Evolutionary conservation across 2,329 filamentous ascomycete genomes (phyloP).

Genomic region (Leptographium galeiforme): DNA sequence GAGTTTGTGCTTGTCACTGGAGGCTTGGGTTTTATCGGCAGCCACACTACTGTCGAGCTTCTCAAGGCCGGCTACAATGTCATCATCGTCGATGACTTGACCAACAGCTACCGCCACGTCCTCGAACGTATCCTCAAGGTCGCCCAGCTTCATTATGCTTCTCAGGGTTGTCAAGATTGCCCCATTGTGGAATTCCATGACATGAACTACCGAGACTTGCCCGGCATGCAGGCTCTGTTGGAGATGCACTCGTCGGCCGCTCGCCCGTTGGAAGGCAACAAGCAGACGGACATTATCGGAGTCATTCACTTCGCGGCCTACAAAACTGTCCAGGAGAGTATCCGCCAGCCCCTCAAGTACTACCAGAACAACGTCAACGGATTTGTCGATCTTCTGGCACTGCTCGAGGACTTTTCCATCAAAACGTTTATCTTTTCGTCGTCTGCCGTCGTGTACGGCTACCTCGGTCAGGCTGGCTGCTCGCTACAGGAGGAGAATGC

Average conservation of each 20-base stretch:
- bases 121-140: constrained; percentile 17
- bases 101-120: constrained; percentile 27
- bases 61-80: constrained; percentile 15
- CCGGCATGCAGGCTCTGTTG: constrained; percentile 22
- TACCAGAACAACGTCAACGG: constrained; percentile 57
- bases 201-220: constrained; percentile 23
- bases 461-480: constrained; percentile 32
- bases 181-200: constrained; percentile 23
- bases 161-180: constrained; percentile 11
- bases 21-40: constrained; percentile 5
- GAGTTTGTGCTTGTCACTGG: constrained; percentile 3
- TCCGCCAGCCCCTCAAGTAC: constrained; percentile 45
- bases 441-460: constrained; percentile 54
- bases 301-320: constrained; percentile 60
- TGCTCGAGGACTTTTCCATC: constrained; percentile 45
- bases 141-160: constrained; percentile 15
- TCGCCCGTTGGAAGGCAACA: background rate
- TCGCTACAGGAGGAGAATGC: constrained; percentile 43
- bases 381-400: constrained; percentile 42
- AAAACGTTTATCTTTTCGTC: constrained; percentile 56
- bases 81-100: constrained; percentile 30
- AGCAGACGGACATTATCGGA: constrained; percentile 37
- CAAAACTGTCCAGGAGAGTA: constrained; percentile 53
- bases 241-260: constrained; percentile 18
- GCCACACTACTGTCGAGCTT: constrained; percentile 2